phyloP scores from a whole-genome alignment of 1,284 basidiomycete species.

The Cystobasidium pallidum region DNA sequence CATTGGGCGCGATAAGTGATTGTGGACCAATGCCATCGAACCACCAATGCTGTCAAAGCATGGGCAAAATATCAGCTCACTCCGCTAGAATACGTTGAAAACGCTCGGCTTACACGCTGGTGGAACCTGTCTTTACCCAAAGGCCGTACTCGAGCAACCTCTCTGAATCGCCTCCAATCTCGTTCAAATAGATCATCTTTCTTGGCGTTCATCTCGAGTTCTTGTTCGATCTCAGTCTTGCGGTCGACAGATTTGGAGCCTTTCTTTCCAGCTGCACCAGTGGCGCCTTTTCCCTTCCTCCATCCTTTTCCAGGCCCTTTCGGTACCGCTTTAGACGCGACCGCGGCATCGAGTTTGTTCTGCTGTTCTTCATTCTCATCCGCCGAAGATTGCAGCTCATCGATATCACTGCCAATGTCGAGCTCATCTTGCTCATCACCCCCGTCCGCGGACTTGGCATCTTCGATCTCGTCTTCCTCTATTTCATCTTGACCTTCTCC shows the following conservation, averaged over 20 bases:
- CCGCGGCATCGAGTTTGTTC: neutral
- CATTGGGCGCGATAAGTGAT: constrained; percentile 62
- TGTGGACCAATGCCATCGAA: constrained; percentile 86
- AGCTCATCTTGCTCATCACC: constrained; percentile 22
- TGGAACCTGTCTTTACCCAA: constrained; percentile 90
- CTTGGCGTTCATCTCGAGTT: constrained; percentile 75
- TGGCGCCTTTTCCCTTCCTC: constrained; percentile 4
- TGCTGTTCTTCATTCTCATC: constrained; percentile 21
- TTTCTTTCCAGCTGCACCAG: constrained; percentile 23
- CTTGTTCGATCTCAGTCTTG: constrained; percentile 63
- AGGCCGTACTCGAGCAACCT: constrained; percentile 80
- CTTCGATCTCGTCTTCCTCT: constrained; percentile 20
- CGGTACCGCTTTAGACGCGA: neutral
- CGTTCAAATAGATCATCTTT: constrained; percentile 84
- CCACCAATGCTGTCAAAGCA: constrained; percentile 75
- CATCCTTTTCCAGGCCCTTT: constrained; percentile 17
- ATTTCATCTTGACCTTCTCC: constrained; percentile 2
- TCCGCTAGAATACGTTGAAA: too few species aligned
- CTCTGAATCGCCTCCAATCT: constrained; percentile 84
- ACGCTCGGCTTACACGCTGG: constrained; percentile 63
- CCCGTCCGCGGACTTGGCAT: neutral
- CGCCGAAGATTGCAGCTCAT: constrained; percentile 45
- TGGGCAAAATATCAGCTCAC: neutral
- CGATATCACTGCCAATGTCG: constrained; percentile 45
- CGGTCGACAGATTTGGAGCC: constrained; percentile 43